Evolutionary conservation across 345 rosid genomes (phyloP), one percentile per base, ranked within the genome.

Genomic region (Durio zibethinus): DNA sequence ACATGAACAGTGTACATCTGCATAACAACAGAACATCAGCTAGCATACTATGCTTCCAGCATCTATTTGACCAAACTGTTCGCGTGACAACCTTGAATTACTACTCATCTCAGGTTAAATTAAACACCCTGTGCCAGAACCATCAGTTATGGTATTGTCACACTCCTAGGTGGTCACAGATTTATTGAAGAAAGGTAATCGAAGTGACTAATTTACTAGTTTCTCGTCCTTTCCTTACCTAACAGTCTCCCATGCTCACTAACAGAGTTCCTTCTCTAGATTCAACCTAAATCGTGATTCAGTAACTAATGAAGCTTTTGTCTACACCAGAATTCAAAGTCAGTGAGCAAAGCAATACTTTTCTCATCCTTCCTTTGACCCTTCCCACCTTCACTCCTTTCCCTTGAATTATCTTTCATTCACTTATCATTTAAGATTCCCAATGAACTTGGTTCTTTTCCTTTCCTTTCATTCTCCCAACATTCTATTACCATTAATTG

Each of bases 371-470:
- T 35, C 2, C 29, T 9, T 57, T 1, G 6, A 15, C 54, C 40
- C 20, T 40, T 4, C 48, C 35, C 64, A 53, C 43, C 43, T 73
- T 54, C 42, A 54, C 9, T 38, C 48, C 27, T 54, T 56, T 12
- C n/a, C 25, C 75, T 52, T 20, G n/a, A 72, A 52, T 33, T n/a
- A 33, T 73, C 66, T 57, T 73, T 73, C 66, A 36, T 38, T 45
- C 11, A 5, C 64, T 54, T 23, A 73, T 16, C n/a, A 50, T 15
- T 50, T 50, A 50, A 0, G 0, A 50, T n/a, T 43, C 29, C 45
- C 47, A 33, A 33, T 52, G n/a, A 33, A 35, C 31, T 52, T 36
- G n/a, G 11, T 38, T 20, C 29, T n/a, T 53, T 52, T 72, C 47
- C 62, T 10, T 33, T n/a, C 29, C 31, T 27, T 68, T 21, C 38